Conservation (phyloP, 331 rosid genomes). For the Telfairia occidentalis region DNA sequence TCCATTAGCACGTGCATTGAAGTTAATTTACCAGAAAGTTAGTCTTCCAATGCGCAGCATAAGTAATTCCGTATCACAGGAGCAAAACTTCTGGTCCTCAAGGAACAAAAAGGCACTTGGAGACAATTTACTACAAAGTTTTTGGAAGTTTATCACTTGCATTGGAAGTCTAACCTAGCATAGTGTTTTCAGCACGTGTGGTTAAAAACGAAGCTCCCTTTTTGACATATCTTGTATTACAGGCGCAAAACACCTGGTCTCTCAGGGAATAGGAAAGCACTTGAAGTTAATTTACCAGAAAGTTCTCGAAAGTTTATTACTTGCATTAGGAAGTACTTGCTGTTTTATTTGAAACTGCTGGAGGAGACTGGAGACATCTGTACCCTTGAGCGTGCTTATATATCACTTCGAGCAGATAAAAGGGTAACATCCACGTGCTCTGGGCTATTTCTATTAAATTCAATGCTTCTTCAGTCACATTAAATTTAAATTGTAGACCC, state of each 20-base stretch:
- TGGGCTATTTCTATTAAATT: not conserved
- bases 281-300: conserved; percentile 92
- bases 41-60: not conserved
- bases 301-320: conserved; percentile 96
- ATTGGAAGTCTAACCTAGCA: conserved; percentile 40
- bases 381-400: conserved; percentile 89
- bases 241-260: conserved; percentile 88
- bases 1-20: not conserved
- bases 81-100: conserved; percentile 68
- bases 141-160: conserved; percentile 85
- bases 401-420: conserved; percentile 81
- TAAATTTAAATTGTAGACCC: not conserved
- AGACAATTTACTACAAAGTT: conserved; percentile 83
- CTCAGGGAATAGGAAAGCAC: conserved; percentile 58
- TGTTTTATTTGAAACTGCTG: conserved; percentile 77
- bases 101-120: conserved; percentile 64
- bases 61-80: conserved; percentile 27
- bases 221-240: conserved; percentile 17
- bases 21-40: conserved; percentile 7
- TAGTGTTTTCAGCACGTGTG: not conserved
- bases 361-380: conserved; percentile 90
- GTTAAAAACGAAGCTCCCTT: conserved; percentile 10
- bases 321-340: conserved; percentile 79
- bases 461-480: not conserved
- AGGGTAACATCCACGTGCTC: conserved; percentile 51